A percentile compares a stretch with the other conserved stretches of the same genome.
These are phyloP conservation scores for Oleoguttula mirabilis DNA, from an alignment of 495 filamentous ascomycete genomes.

Conservation along the genomic window DNA sequence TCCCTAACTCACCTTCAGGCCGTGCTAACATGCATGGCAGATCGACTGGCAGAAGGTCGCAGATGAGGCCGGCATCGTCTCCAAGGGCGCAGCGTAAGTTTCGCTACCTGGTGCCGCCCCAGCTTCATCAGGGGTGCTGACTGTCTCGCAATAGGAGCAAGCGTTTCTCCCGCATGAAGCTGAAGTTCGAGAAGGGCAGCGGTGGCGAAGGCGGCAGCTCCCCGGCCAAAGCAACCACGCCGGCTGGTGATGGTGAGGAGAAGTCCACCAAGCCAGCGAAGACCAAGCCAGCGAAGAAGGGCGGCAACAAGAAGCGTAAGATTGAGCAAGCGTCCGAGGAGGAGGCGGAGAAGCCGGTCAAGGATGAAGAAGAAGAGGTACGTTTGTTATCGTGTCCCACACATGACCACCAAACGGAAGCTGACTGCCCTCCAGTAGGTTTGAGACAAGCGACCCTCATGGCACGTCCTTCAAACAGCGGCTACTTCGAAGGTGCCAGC, in stretches of 20 bases:
- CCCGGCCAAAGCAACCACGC: background rate
- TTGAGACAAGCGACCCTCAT: no score
- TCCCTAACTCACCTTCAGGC: background rate
- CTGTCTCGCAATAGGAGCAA: background rate
- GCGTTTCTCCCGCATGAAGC: slow-evolving; percentile 12
- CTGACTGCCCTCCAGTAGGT: no score
- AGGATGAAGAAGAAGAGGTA: background rate
- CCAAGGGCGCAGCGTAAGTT: slow-evolving; percentile 52
- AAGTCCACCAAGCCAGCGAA: background rate
- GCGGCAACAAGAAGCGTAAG: background rate
- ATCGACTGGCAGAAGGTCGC: slow-evolving; percentile 51
- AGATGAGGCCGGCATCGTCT: slow-evolving; percentile 47
- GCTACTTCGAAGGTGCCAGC: no score
- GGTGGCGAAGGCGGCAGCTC: background rate
- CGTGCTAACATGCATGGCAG: slow-evolving; percentile 29
- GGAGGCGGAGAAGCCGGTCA: slow-evolving; percentile 17
- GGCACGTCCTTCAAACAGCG: no score
- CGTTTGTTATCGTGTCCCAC: no score
- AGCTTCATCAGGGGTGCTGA: slow-evolving; percentile 3
- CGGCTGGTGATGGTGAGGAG: background rate
- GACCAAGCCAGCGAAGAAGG: background rate
- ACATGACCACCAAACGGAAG: no score
- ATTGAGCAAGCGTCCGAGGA: background rate
- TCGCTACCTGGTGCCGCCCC: background rate
- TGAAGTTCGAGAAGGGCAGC: slow-evolving; percentile 4